A percentile compares a stretch with the other conserved stretches of the same genome.
Evolutionary conservation across 2,329 filamentous ascomycete genomes (phyloP).

Genomic region (Calonectria multiphialidica): DNA sequence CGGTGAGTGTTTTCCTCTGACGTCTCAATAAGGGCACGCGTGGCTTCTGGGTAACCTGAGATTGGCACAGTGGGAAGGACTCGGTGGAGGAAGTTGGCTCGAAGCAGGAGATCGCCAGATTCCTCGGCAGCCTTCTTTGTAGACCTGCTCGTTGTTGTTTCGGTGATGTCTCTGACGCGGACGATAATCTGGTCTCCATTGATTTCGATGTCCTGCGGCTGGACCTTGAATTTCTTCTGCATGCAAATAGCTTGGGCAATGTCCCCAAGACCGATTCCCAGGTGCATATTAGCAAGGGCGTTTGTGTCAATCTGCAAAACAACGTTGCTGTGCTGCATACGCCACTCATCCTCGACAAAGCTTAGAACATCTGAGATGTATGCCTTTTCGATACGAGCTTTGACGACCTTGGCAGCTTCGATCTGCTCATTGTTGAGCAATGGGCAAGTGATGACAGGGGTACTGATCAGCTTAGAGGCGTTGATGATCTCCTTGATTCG

Average conservation of each 20-base stretch:
- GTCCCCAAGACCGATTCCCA: slow-evolving; percentile 81
- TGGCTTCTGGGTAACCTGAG: slow-evolving; percentile 87
- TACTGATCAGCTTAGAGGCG: slow-evolving; percentile 92
- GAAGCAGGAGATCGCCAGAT: slow-evolving; percentile 70
- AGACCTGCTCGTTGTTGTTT: slow-evolving; percentile 60
- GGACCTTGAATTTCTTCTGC: slow-evolving; percentile 86
- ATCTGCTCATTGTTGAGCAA: slow-evolving; percentile 82
- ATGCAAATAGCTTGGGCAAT: slow-evolving; percentile 82
- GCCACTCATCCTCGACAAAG: slow-evolving; percentile 91
- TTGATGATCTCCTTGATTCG: slow-evolving; percentile 99
- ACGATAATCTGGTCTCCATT: slow-evolving; percentile 76
- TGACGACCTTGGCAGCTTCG: slow-evolving; percentile 88
- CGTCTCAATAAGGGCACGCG: slow-evolving; percentile 89
- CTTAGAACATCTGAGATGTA: slow-evolving; percentile 85
- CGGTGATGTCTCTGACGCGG: slow-evolving; percentile 71
- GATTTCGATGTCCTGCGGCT: slow-evolving; percentile 73
- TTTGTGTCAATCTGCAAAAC: slow-evolving; percentile 85
- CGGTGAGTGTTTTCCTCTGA: slow-evolving; percentile 76
- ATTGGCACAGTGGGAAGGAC: slow-evolving; percentile 86
- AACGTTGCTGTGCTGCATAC: slow-evolving; percentile 79
- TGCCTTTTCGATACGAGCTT: slow-evolving; percentile 95
- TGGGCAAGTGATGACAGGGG: slow-evolving; percentile 90
- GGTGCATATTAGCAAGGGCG: slow-evolving; percentile 82
- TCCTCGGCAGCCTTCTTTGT: slow-evolving; percentile 59
- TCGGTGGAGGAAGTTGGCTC: slow-evolving; percentile 88